Conservation (phyloP, 2,329 filamentous ascomycete species). For the Colletotrichum sp. region DNA sequence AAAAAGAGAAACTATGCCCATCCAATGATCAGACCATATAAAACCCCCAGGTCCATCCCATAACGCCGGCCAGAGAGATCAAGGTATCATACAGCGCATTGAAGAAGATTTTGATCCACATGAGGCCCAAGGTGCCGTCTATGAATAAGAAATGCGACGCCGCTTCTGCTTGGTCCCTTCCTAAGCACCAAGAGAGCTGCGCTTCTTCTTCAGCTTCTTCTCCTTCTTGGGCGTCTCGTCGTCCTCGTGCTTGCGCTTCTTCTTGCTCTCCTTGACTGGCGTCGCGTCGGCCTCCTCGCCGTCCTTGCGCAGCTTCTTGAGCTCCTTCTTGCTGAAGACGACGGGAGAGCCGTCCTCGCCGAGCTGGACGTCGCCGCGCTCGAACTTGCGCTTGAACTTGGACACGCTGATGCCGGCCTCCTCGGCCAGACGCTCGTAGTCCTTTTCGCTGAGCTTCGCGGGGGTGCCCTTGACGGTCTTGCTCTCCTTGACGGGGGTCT, state of each 20-base stretch:
- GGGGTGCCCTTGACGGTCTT: slow-evolving; percentile 21
- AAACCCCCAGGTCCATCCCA: slow-evolving; percentile 20
- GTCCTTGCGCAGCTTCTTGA: slow-evolving; percentile 73
- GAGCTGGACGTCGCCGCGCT: slow-evolving; percentile 75
- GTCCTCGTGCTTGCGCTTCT: slow-evolving; percentile 75
- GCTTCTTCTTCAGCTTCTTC: slow-evolving; percentile 58
- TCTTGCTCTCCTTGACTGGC: slow-evolving; percentile 57
- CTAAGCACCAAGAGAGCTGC: slow-evolving; percentile 25
- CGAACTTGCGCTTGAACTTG: slow-evolving; percentile 81
- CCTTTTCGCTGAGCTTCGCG: slow-evolving; percentile 56
- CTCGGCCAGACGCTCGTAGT: slow-evolving; percentile 66
- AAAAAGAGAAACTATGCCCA: slow-evolving; percentile 23
- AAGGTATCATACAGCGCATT: slow-evolving; percentile 27
- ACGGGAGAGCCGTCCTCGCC: slow-evolving; percentile 69
- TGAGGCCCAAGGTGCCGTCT: slow-evolving; percentile 23
- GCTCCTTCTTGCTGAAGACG: slow-evolving; percentile 76
- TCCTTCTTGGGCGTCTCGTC: slow-evolving; percentile 72
- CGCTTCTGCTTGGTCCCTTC: slow-evolving; percentile 13
- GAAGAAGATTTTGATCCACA: slow-evolving; percentile 23
- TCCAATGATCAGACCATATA: slow-evolving; percentile 24
- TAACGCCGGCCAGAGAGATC: slow-evolving; percentile 24
- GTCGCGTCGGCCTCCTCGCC: slow-evolving; percentile 54
- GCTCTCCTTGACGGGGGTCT: slow-evolving; percentile 38
- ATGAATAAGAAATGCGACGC: slow-evolving; percentile 21
- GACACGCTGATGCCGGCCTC: slow-evolving; percentile 73